Evolutionary conservation across 495 filamentous ascomycete genomes (phyloP), one percentile per base, ranked within the genome.

Genomic region (Delitschia confertaspora): DNA sequence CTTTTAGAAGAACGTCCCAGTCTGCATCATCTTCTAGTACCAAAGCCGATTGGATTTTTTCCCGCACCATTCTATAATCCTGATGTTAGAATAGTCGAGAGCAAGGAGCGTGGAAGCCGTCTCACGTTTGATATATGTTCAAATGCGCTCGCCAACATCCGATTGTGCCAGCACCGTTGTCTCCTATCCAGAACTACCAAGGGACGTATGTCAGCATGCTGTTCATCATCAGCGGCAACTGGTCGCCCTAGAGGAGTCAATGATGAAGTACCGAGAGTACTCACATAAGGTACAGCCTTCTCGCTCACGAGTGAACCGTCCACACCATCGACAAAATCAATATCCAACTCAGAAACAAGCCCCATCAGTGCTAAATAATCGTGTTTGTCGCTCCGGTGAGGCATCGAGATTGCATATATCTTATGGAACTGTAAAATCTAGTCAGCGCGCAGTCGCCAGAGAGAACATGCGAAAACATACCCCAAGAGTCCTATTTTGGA

Each of bases 1-100:
- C 23, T 29, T 29, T 26, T 11, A 52, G n/a, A 14, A 41, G 20
- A 3, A 47, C 21, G 22, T 52, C 48, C 48, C 42, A 47, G 33
- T 52, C 48, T 26, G 42, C 42, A 16, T 52, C 48, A 36, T 52
- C 48, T 32, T 52, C 48, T 4, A 47, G 18, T 6, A 52, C 30
- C 4, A 52, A 42, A 16, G 42, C 48, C 14, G 42, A 19, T 24
- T 43, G 47, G 19, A 50, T 50, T 9, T 22, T 13, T 7, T 50
- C 30, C 11, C 20, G 41, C 1, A 52, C 14, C 36, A 52, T 47
- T 16, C 19, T 43, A 20, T 7, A 17, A 17, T n/a, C n/a, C n/a
- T 5, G 5, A 3, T 41, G 25, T 29, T 41, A 30, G 25, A 18
- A 3, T 9, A 19, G 22, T 29, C 24, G 14, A 10, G 38, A 41